Base-by-base conservation (phyloP, 805 yeast genomes). In the Geotrichum ghanense region DNA sequence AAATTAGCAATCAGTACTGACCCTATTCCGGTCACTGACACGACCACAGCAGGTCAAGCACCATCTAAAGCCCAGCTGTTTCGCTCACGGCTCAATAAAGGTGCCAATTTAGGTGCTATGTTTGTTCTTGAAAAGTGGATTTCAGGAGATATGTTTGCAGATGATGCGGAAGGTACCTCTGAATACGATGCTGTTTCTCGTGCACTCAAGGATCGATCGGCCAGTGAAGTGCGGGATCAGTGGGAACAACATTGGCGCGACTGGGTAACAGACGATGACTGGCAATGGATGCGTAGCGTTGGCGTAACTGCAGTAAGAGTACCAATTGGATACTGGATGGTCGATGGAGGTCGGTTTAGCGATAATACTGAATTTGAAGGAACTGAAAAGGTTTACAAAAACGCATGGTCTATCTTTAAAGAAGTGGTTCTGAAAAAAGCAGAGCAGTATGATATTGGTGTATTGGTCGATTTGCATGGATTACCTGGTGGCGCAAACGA, bases 401-500 rank as follows among this genome's bases (percentile, higher is more conserved):
- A 75, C 53, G 81, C 95, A 0, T 90, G 97, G 97, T 60, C 61
- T 3, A 67, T 72, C 19, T 70, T 81, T 50, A 78, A 76, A 60
- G 51, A 62, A 22, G 56, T 67, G 31, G 69, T 77, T 46, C 70
- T 88, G 39, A 69, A 71, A 41, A 74, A 69, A 45, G 97, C 97
- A 1, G 72, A 60, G 0, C 50, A 69, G 17, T 63, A 78, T 54
- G 70, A 74, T 24, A 90, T 90, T 48, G 83, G 87, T 10, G 79
- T 90, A 0, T 56, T 90, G 46, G 73, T 90, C 14, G 97, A 90
- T 63, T 56, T 90, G 40, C 97, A 92, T 64, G 97, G 83, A 0
- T 63, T 90, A 7, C 97, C 97, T 3, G 87, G 86, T 12, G 97
- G 97, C 31, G 97, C 97, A 21, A 90, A 92, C 58, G 74, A 78